These are phyloP conservation scores for Begonia fuchsioides DNA, from an alignment of 306 rosid genomes.

Conservation along the genomic window DNA sequence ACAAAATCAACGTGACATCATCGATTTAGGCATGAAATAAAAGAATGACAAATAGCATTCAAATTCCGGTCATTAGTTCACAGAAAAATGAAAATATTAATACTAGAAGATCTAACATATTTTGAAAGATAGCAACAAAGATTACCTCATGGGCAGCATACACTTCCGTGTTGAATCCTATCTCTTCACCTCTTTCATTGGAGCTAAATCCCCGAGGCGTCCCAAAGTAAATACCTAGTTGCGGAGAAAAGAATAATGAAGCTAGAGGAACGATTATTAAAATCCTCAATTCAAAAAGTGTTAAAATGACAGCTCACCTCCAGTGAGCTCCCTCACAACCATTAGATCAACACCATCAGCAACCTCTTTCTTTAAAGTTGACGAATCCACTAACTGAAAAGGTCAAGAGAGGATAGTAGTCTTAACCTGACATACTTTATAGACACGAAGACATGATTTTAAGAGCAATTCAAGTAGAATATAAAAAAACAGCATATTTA, in stretches of 20 bases:
- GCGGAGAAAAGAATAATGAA: slow-evolving; percentile 7
- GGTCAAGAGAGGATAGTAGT: slow-evolving; percentile 2
- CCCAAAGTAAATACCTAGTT: slow-evolving; percentile 80
- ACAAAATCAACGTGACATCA: too few relatives aligned
- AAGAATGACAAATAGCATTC: too few relatives aligned
- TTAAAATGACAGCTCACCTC: slow-evolving; percentile 38
- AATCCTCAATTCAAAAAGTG: not conserved
- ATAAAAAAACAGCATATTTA: too few relatives aligned
- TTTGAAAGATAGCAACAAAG: not conserved
- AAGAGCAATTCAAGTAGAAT: too few relatives aligned
- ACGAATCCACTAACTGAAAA: slow-evolving; percentile 70
- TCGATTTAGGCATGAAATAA: too few relatives aligned
- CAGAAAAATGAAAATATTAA: too few relatives aligned
- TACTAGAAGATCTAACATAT: too few relatives aligned
- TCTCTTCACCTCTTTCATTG: slow-evolving; percentile 61
- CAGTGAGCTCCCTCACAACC: slow-evolving; percentile 91
- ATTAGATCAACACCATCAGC: slow-evolving; percentile 85
- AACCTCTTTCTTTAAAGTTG: slow-evolving; percentile 78
- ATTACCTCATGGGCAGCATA: slow-evolving; percentile 61
- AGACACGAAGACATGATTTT: too few relatives aligned
- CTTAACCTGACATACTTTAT: too few relatives aligned
- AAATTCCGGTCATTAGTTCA: too few relatives aligned
- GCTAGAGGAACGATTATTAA: not conserved
- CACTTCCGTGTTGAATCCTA: slow-evolving; percentile 79
- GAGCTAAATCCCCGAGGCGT: slow-evolving; percentile 69